Percentiles rank a stretch among this genome's conserved stretches.
Evolutionary conservation across 2,329 filamentous ascomycete species (phyloP).

Genomic region (Pseudophaeomoniella oleicola): DNA sequence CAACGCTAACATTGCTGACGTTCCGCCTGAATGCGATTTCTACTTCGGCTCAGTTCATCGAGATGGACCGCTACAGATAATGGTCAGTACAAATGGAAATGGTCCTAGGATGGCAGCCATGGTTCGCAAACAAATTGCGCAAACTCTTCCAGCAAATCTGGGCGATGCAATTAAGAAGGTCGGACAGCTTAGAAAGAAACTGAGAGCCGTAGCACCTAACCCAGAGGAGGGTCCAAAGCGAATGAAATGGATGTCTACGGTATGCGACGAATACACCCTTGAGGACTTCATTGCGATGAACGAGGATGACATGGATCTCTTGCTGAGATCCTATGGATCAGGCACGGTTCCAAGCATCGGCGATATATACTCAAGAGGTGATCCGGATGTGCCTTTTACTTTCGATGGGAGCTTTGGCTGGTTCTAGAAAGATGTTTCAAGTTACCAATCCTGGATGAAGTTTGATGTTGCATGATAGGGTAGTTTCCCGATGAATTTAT

Average conservation of each 20-base stretch:
- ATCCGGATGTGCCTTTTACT: conserved; percentile 22
- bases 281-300: conserved; percentile 72
- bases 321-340: conserved; percentile 59
- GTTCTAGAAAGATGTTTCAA: background rate
- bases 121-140: conserved; percentile 69
- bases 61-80: conserved; percentile 89
- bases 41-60: conserved; percentile 95
- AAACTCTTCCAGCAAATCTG: conserved; percentile 58
- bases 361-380: conserved; percentile 16
- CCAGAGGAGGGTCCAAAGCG: conserved; percentile 65
- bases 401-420: conserved; percentile 4
- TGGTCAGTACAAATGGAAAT: conserved; percentile 98
- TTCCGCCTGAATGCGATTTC: conserved; percentile 93
- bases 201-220: conserved; percentile 62
- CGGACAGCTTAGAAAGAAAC: conserved; percentile 61
- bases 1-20: conserved; percentile 90
- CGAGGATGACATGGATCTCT: conserved; percentile 67
- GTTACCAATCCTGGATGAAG: too few species aligned
- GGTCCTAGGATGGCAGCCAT: conserved; percentile 81
- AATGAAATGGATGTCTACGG: conserved; percentile 62
- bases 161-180: conserved; percentile 78
- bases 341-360: conserved; percentile 22
- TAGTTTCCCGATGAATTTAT: too few species aligned
- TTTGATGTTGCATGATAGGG: too few species aligned
- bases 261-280: conserved; percentile 31